Evolutionary conservation across 306 rosid species (phyloP).

Genomic region (Dryas drummondii): DNA sequence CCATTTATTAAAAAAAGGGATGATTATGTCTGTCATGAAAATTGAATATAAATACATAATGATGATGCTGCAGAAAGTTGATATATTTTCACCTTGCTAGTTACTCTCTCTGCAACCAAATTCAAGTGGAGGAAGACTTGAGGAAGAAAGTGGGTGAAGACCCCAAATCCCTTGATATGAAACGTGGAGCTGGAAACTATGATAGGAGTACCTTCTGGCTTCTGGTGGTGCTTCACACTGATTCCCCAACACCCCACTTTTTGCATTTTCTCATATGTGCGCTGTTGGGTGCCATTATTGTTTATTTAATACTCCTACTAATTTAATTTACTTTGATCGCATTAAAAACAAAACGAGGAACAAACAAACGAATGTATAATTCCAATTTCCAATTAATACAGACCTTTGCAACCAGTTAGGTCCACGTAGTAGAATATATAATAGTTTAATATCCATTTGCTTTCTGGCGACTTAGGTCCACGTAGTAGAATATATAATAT

Average conservation of each 20-base stretch:
- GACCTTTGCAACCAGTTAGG: too few species aligned
- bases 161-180: not conserved
- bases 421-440: too few species aligned
- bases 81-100: not conserved
- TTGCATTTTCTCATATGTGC: not conserved
- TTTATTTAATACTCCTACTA: not conserved
- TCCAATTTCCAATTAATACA: slow-evolving; percentile 10
- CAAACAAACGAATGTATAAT: not conserved
- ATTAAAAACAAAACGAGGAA: not conserved
- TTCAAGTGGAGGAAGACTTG: too few species aligned
- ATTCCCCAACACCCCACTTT: slow-evolving; percentile 2
- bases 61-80: not conserved
- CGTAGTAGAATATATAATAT: not conserved
- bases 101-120: too few species aligned
- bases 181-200: not conserved
- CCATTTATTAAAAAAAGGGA: too few species aligned
- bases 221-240: slow-evolving; percentile 1
- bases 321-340: not conserved
- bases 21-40: too few species aligned
- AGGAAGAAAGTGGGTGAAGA: too few species aligned
- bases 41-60: not conserved
- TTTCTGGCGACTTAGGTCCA: not conserved
- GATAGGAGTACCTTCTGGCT: not conserved
- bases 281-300: slow-evolving; percentile 15
- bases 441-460: not conserved